phyloP scores from a whole-genome alignment of 208 protist genomes.

The Acanthamoeba lugdunensis region DNA sequence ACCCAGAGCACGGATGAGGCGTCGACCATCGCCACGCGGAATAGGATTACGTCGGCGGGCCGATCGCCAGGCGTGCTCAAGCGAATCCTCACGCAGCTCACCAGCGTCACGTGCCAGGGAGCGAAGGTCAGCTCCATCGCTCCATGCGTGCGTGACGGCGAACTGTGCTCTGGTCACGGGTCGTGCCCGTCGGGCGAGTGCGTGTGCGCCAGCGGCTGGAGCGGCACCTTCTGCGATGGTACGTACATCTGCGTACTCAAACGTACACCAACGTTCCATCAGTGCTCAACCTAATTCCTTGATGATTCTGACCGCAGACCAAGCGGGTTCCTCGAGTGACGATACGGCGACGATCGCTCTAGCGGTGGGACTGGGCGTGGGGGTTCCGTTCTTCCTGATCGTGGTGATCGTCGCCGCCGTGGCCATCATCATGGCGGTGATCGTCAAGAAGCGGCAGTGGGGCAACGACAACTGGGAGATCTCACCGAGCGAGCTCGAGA shows the following conservation, averaged over 20 bases:
- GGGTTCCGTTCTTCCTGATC: neutral
- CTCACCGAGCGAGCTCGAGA: neutral
- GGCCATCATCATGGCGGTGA: neutral
- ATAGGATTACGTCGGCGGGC: neutral
- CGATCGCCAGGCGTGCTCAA: neutral
- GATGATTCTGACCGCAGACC: too few relatives aligned
- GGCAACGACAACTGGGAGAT: slow-evolving; percentile 23
- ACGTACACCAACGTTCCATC: neutral
- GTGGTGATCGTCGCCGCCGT: neutral
- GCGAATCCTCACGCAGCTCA: slow-evolving; percentile 27
- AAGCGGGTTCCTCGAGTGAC: neutral
- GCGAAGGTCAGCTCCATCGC: neutral
- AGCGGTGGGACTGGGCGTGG: neutral
- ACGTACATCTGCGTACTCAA: neutral
- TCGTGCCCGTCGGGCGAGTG: neutral
- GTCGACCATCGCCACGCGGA: neutral
- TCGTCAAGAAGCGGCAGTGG: neutral
- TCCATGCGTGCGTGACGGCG: neutral
- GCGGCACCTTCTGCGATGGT: neutral
- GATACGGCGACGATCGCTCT: neutral
- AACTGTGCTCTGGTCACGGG: neutral
- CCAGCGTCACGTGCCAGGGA: neutral
- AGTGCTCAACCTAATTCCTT: neutral
- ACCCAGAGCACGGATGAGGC: neutral
- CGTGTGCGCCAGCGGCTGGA: neutral